Evolutionary conservation across 2,329 filamentous ascomycete species (phyloP).

Genomic region (Talaromyces sp.): DNA sequence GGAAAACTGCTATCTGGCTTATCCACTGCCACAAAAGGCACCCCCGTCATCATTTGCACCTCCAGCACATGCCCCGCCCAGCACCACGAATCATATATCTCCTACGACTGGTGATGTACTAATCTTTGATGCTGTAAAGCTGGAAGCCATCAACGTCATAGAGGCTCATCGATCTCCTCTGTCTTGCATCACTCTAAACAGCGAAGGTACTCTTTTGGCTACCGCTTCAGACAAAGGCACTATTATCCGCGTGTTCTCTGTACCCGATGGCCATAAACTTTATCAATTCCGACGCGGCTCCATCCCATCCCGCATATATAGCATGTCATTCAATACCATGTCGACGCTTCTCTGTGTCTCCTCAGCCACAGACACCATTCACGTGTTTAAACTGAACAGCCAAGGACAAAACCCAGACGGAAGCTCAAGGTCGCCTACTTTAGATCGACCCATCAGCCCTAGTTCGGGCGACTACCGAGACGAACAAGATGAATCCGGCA

Average conservation of each 20-base stretch:
- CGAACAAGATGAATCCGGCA: conserved; percentile 29
- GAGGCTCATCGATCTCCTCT: conserved; percentile 91
- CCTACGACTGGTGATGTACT: conserved; percentile 89
- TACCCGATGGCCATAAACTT: conserved; percentile 86
- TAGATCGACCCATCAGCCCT: conserved; percentile 29
- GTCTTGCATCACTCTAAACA: conserved; percentile 87
- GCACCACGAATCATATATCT: conserved; percentile 65
- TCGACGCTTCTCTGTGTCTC: conserved; percentile 93
- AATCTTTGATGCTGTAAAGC: conserved; percentile 82
- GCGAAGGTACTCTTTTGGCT: conserved; percentile 84
- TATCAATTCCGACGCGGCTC: conserved; percentile 95
- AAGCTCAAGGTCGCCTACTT: conserved; percentile 29
- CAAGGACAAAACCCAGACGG: conserved; percentile 34
- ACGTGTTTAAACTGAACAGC: conserved; percentile 79
- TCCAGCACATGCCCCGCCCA: conserved; percentile 80
- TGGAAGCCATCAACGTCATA: conserved; percentile 92
- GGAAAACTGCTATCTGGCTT: conserved; percentile 93
- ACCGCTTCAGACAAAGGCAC: conserved; percentile 97
- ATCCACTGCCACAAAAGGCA: conserved; percentile 73
- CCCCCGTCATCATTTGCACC: conserved; percentile 53
- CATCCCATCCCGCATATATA: conserved; percentile 93
- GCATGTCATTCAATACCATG: conserved; percentile 97
- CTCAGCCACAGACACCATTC: conserved; percentile 92
- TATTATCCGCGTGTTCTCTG: conserved; percentile 91
- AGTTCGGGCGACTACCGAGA: conserved; percentile 34